Evolutionary conservation across 305 asterid genomes (phyloP).

Genomic region (Ruellia speciosa): DNA sequence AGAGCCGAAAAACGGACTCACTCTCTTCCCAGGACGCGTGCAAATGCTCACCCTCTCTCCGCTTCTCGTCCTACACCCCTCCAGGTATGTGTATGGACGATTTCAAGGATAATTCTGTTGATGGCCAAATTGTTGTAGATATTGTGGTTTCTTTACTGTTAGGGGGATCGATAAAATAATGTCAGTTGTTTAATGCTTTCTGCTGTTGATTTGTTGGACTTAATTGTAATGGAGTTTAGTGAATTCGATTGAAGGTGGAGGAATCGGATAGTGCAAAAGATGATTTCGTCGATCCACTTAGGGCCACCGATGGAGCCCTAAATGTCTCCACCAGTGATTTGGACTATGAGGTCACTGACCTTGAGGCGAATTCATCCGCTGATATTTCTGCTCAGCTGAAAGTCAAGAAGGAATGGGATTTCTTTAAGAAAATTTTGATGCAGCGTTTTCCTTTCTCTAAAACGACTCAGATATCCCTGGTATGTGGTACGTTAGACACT

Average conservation of each 20-base stretch:
- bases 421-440: constrained; percentile 57
- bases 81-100: constrained; percentile 32
- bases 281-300: constrained; percentile 48
- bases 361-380: constrained; percentile 20
- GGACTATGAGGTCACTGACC: constrained; percentile 26
- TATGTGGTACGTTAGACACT: constrained; percentile 16
- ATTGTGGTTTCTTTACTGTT: constrained; percentile 7
- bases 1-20: constrained; percentile 36
- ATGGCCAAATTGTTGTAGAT: background rate
- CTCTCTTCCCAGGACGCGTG: constrained; percentile 36
- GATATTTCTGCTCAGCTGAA: constrained; percentile 27
- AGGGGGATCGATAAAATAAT: background rate
- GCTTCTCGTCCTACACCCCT: constrained; percentile 23
- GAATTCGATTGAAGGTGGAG: constrained; percentile 36
- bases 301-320: constrained; percentile 27
- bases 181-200: constrained; percentile 12
- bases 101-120: background rate
- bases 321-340: constrained; percentile 26
- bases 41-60: constrained; percentile 54
- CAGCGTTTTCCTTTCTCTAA: constrained; percentile 60
- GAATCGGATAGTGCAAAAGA: constrained; percentile 24
- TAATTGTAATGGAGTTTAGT: constrained; percentile 20
- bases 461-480: constrained; percentile 45
- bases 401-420: constrained; percentile 61
- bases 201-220: background rate